phyloP scores from a whole-genome alignment of 1,284 basidiomycete genomes.

The Ganoderma leucocontextum region DNA sequence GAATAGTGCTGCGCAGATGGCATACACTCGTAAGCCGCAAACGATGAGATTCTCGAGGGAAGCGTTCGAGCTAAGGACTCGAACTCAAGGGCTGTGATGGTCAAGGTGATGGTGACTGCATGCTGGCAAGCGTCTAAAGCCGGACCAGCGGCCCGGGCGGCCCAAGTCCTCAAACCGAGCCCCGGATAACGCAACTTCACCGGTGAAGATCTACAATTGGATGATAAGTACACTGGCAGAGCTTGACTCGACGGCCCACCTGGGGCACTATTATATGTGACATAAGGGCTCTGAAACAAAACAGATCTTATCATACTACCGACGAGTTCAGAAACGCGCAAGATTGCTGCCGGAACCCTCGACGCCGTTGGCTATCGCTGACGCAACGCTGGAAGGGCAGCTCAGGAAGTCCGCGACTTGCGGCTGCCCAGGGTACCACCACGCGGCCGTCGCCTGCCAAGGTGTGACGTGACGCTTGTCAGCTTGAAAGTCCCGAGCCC shows the following conservation, averaged over 20 bases:
- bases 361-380: background rate
- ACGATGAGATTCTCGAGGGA: too few relatives aligned
- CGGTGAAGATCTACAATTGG: background rate
- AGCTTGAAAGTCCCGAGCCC: background rate
- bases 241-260: background rate
- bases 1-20: too few relatives aligned
- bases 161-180: too few relatives aligned
- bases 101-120: too few relatives aligned
- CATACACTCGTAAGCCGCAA: too few relatives aligned
- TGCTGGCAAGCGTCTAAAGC: too few relatives aligned
- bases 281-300: background rate
- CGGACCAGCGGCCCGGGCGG: too few relatives aligned
- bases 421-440: constrained; percentile 43
- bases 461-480: background rate
- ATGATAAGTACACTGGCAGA: background rate
- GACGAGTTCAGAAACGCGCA: background rate
- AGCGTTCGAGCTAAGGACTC: too few relatives aligned
- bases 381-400: constrained; percentile 12
- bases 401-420: constrained; percentile 33
- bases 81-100: too few relatives aligned
- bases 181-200: too few relatives aligned
- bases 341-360: background rate
- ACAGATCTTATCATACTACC: background rate
- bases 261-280: background rate
- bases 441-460: constrained; percentile 54